Evolutionary conservation across 352 stramenopile species (phyloP), one percentile per base, ranked within the genome.

Genomic region (Phytopythium cucurbitacearum): DNA sequence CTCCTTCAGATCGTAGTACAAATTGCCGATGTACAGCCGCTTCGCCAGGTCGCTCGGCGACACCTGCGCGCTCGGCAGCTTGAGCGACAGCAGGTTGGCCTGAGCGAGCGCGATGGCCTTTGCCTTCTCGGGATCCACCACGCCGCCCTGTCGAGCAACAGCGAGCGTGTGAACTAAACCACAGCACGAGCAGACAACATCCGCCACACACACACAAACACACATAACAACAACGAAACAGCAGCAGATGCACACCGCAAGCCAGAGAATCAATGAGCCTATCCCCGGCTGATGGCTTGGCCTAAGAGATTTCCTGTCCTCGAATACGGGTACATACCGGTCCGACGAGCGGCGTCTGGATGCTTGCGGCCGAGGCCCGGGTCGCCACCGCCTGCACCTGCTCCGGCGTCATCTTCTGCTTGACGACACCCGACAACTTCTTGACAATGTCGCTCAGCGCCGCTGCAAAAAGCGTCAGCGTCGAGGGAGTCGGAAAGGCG

Each of bases 1-100:
- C 54, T 91, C 81, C 62, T 85, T 89, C 35, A 91, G 74, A 42
- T 89, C 81, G 62, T 91, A 91, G 61, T 89, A 89, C 15, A 91
- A 53, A 15, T 91, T 91, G 48, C 79, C 81, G 38, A 91, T 85
- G 59, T 91, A 91, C 38, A 91, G 57, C 3, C 81, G 74, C 42
- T 76, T 70, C 13, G 81, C 81, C 58, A 91, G 60, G n/a, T 91
- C 81, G 45, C 64, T 69, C 12, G 73, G 62, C 38, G 76, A 84
- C 13, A 83, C 56, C 34, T 78, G 77, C 35, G 68, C 58, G 28
- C 62, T 60, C 0, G 76, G 68, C 8, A 91, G 50, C 13, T 72
- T 80, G 33, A 89, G 65, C 35, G 81, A 66, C 59, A 91, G 55
- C 16, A 91, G 41, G 74, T 73, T 91, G 32, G 81, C 81, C 46